Conservation (phyloP, 805 yeast species). For the Candida sonorensis region DNA sequence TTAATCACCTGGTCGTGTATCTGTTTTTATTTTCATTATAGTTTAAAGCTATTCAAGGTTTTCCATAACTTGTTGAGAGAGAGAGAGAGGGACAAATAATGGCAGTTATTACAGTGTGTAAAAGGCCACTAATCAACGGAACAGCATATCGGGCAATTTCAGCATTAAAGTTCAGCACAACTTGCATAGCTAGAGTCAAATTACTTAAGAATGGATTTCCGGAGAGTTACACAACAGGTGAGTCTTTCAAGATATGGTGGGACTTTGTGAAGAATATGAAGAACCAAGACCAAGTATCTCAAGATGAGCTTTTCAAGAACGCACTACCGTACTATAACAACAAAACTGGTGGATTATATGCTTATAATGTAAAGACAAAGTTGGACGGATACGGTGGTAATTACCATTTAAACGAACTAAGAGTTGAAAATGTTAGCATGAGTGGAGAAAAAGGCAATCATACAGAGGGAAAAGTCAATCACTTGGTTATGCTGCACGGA, state of each 20-base stretch:
- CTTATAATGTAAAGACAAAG: slow-evolving; percentile 12
- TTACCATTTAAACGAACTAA: slow-evolving; percentile 20
- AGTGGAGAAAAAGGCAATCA: too few relatives aligned
- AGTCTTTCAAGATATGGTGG: slow-evolving; percentile 22
- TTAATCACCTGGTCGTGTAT: too few relatives aligned
- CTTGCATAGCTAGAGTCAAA: slow-evolving; percentile 1
- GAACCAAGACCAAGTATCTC: slow-evolving; percentile 16
- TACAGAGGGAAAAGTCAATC: slow-evolving; percentile 16
- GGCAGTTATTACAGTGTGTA: too few relatives aligned
- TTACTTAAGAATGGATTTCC: slow-evolving; percentile 12
- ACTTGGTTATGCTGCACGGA: slow-evolving; percentile 50
- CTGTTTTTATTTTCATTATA: too few relatives aligned
- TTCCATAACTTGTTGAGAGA: too few relatives aligned
- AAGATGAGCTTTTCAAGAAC: slow-evolving; percentile 16
- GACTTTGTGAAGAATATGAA: slow-evolving; percentile 10
- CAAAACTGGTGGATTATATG: slow-evolving; percentile 8
- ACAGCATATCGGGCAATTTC: too few relatives aligned
- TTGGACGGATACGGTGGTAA: slow-evolving; percentile 10
- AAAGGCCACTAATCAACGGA: too few relatives aligned
- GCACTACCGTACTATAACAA: slow-evolving; percentile 22
- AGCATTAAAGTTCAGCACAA: too few relatives aligned
- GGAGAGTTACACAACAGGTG: slow-evolving; percentile 7
- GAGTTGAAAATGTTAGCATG: slow-evolving; percentile 14
- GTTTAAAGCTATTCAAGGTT: too few relatives aligned
- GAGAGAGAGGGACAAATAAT: too few relatives aligned